Evolutionary conservation across 495 filamentous ascomycete genomes (phyloP).

Genomic region (Xylaria grammica): DNA sequence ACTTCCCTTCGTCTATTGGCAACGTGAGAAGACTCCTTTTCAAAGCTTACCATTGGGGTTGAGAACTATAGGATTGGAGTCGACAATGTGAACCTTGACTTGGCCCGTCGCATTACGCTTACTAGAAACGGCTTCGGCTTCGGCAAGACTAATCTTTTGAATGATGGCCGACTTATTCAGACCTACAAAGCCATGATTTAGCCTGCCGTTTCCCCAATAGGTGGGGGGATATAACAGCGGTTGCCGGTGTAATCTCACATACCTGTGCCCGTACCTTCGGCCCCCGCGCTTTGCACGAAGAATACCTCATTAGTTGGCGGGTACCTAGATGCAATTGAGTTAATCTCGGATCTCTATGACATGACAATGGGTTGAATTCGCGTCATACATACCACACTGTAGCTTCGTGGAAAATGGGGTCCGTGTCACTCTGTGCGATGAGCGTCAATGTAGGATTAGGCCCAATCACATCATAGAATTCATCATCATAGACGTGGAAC

Average conservation of each 20-base stretch:
- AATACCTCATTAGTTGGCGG: conserved; percentile 56
- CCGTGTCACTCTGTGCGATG: conserved; percentile 41
- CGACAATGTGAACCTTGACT: conserved; percentile 45
- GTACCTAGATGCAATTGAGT: conserved; percentile 11
- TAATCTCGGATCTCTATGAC: conserved; percentile 30
- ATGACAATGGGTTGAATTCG: not conserved
- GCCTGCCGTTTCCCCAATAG: not conserved
- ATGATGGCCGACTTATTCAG: conserved; percentile 57
- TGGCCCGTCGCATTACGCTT: conserved; percentile 47
- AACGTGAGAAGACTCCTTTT: too few species aligned
- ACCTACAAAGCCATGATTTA: conserved; percentile 21
- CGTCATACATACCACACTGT: conserved; percentile 50
- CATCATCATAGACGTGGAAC: conserved; percentile 53
- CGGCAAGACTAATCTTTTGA: conserved; percentile 52
- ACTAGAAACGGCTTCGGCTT: conserved; percentile 45
- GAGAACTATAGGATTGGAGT: conserved; percentile 44
- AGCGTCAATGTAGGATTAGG: conserved; percentile 50
- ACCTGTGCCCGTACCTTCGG: conserved; percentile 49
- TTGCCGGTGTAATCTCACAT: not conserved
- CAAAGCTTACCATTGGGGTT: conserved; percentile 55
- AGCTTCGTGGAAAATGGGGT: conserved; percentile 59
- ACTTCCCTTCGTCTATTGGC: not conserved
- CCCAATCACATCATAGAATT: conserved; percentile 50
- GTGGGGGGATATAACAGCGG: not conserved
- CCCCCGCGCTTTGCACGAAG: conserved; percentile 59